Base-by-base conservation (phyloP, 1,284 basidiomycete species). In the Schizophyllum amplum region DNA sequence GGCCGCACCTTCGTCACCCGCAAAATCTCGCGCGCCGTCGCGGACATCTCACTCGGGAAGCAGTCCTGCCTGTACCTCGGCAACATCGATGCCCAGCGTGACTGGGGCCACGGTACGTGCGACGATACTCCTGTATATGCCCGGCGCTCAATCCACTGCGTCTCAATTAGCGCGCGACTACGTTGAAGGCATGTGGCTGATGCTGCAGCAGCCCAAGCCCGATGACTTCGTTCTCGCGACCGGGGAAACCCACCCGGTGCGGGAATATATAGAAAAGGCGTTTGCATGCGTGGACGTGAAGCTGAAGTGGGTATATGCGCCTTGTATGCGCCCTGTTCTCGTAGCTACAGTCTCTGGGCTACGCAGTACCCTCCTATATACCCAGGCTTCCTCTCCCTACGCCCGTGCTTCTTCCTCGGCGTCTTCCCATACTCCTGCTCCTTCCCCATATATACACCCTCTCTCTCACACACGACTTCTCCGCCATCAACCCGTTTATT, bases 131-230 rank as follows among this genome's bases (percentile, higher is more conserved):
- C 13, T 47, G 20, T 57, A 22, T 26, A 47, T 24, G 59, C 20
- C 51, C 7, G 15, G 47, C 20, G n/a, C 21, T 7, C 21, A 15
- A 24, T 57, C 27, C 51, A 55, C 21, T 24, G 49, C 24, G 47
- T 52, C 52, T 33, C 48, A 15, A 52, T 51, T 60, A 90, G 90
- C 90, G 54, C 83, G 82, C 61, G 92, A 94, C 68, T 94, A 93
- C 66, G 86, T 92, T 11, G 92, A 94, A 72, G 93, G 93, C 49
- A 95, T 96, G 94, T 96, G 93, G 92, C 79, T 81, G 65, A 94
- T 96, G 83, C 82, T 96, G 24, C 93, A 96, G 71, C 92, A 94
- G 69, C 78, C 83, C 6, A 63, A 64, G 24, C 76, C 93, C 1
- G 84, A 92, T 21, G 93, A 96, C 72, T 96, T 90, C 66, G 93